phyloP scores from a whole-genome alignment of 108 stramenopile genomes.

The Epithemia pelagica region DNA sequence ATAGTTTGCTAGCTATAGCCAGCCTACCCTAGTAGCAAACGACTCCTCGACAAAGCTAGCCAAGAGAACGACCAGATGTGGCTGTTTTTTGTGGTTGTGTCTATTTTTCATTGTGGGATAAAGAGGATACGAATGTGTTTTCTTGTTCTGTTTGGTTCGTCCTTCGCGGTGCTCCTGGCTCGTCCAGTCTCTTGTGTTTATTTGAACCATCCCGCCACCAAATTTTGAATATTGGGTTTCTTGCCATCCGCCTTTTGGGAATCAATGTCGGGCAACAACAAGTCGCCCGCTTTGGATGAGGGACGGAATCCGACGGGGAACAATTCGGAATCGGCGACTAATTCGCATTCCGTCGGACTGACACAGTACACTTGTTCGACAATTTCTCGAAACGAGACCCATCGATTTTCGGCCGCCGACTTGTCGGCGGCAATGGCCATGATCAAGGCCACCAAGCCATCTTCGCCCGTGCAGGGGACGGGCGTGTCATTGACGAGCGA shows the following conservation, averaged over 20 bases:
- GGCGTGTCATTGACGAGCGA: conserved; percentile 88
- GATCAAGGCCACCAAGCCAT: conserved; percentile 91
- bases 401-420: conserved; percentile 78
- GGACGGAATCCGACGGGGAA: conserved; percentile 79
- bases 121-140: no score
- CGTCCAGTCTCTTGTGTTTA: neutral
- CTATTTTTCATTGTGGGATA: no score
- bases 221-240: neutral
- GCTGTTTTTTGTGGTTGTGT: no score
- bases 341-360: conserved; percentile 50
- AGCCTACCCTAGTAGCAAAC: no score
- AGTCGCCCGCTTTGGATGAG: conserved; percentile 32
- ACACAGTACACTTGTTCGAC: conserved; percentile 64
- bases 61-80: no score
- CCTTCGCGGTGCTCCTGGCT: no score
- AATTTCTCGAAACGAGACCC: conserved; percentile 84
- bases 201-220: neutral
- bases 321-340: conserved; percentile 46
- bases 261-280: conserved; percentile 60
- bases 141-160: no score
- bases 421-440: conserved; percentile 93
- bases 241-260: conserved; percentile 18
- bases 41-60: no score
- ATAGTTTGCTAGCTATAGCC: no score
- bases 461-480: conserved; percentile 91